Base-by-base conservation (phyloP, 1,284 basidiomycete genomes). In the Rhodotorula sp. region DNA sequence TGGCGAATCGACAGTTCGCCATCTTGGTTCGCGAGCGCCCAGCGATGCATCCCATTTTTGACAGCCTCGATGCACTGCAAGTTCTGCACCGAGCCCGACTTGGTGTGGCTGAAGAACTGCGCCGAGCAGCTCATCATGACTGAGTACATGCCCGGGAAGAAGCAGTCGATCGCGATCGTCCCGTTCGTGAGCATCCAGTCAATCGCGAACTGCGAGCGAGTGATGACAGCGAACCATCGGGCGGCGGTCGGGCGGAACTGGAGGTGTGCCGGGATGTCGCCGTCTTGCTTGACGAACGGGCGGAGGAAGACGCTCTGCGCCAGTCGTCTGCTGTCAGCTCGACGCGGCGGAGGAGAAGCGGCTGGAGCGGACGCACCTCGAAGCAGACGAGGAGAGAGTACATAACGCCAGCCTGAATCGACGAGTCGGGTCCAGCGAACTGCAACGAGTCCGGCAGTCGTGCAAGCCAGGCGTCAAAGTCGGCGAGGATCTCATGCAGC, bases 31-130 rank as follows among this genome's bases (percentile, higher is more conserved):
- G 30, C 53, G 19, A 54, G 9, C 32, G 53, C 30, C 53, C 53
- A 54, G 27, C 30, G 30, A 22, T 32, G 30, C 30, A 54, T 30
- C 20, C 53, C 53, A 5, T 54, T 32, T 32, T 54, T 54, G 53
- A 54, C 53, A 6, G 53, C 34, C 53, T 54, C 53, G 20, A 54
- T 30, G 3, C 30, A 30, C 32, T 54, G 53, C 19, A 54, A 22
- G 32, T 30, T 34, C 30, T 22, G 24, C 30, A 54, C 7, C 53
- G 32, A 32, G 4, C 30, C 30, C 0, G 53, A 54, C 53, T 54
- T 54, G 53, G 53, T 54, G 53, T 54, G 53, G 30, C 30, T 32
- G 20, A 54, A 54, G 53, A 54, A 54, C 53, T 54, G 53, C 10
- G 34, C 53, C 8, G 53, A 54, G 19, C 53, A 24, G 27, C 30